Base-by-base conservation (phyloP, 1,284 basidiomycete species). In the Marasmius tenuissimus region DNA sequence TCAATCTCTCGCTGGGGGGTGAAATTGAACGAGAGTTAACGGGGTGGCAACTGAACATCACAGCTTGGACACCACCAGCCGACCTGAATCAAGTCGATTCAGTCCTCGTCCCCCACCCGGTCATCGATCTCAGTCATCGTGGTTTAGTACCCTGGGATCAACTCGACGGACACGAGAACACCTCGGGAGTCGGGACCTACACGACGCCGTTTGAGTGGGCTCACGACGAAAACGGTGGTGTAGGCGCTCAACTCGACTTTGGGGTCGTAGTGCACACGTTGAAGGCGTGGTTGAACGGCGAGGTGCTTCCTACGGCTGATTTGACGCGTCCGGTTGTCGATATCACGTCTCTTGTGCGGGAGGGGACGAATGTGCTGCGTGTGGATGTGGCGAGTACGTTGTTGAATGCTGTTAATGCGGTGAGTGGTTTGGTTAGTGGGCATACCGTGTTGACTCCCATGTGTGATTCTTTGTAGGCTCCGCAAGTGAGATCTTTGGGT, bases 11-110 rank as follows among this genome's bases (percentile, higher is more conserved):
- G 1, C 63, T 67, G 3, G 57, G 37, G 8, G 61, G 61, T 22
- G 64, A 63, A 53, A 60, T 47, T 11, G 48, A 48, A 4, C 56
- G 54, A 20, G 60, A 60, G 14, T 56, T 67, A 0, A 39, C 27
- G 33, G 66, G 61, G 4, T 67, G 66, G 66, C 50, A 57, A 40
- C 20, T 67, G 37, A 59, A 59, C 22, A 62, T 67, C 42, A 65
- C 63, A 7, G 61, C 62, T 12, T 67, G 66, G 66, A 63, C 61
- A 2, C 61, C 66, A 3, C 64, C 66, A 3, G 37, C 58, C 22
- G 58, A 67, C 45, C 54, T 65, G 22, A 67, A 59, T 42, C 40
- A 60, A 3, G 18, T 38, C 10, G 34, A 16, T 20, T 54, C 58
- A 10, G 34, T 63, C 8, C 58, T 67, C 47, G 64, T 67, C 14